Conservation (phyloP, 164 flowering plant genomes). For the Buxus sempervirens region DNA sequence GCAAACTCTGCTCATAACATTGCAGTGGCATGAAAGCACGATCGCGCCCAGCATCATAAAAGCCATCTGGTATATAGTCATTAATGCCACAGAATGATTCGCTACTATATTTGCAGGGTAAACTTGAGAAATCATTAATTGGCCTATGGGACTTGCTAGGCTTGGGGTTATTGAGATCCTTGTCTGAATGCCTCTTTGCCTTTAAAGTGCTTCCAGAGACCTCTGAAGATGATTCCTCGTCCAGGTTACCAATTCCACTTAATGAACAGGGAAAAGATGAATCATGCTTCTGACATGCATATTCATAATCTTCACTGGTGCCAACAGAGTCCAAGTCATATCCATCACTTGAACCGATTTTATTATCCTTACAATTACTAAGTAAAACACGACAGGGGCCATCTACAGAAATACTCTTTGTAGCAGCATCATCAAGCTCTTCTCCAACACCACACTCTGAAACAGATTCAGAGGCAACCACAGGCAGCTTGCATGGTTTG, state of each 20-base stretch:
- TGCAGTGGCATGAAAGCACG: conserved; percentile 72
- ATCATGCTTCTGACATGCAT: conserved; percentile 24
- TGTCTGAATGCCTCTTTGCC: conserved; percentile 72
- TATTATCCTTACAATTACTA: conserved; percentile 24
- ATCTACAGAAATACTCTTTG: conserved; percentile 23
- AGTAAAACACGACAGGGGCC: conserved; percentile 19
- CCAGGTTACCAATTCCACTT: conserved; percentile 19
- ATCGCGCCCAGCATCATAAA: conserved; percentile 97
- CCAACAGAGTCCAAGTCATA: conserved; percentile 19
- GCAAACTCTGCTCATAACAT: conserved; percentile 55
- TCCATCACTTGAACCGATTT: conserved; percentile 14
- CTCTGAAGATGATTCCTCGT: conserved; percentile 37
- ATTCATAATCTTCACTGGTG: conserved; percentile 15
- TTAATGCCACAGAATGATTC: conserved; percentile 64
- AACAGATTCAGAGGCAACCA: conserved; percentile 27
- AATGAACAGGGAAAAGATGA: conserved; percentile 17
- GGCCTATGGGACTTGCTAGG: conserved; percentile 71
- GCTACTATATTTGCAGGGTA: conserved; percentile 61
- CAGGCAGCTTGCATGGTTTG: conserved; percentile 25
- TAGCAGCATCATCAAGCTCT: conserved; percentile 22
- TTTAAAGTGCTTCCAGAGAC: conserved; percentile 29
- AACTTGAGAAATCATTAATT: conserved; percentile 23
- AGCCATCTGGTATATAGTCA: conserved; percentile 85
- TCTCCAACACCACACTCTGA: conserved; percentile 24
- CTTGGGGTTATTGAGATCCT: conserved; percentile 74